phyloP scores from a whole-genome alignment of 2,329 filamentous ascomycete species.

The Nothomitra cinnamomea region DNA sequence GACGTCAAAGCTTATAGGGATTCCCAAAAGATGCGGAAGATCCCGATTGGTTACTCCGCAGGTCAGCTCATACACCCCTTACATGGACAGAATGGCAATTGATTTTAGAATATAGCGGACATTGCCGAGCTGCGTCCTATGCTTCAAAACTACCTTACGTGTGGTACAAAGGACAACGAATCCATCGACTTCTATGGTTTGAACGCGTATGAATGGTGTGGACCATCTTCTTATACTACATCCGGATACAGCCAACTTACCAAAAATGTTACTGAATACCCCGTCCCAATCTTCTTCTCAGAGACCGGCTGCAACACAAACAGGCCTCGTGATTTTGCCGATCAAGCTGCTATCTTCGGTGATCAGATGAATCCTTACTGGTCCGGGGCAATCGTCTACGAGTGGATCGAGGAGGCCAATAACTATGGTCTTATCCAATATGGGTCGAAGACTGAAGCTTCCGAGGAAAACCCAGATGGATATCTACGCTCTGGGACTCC shows the following conservation, averaged over 20 bases:
- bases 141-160: slow-evolving; percentile 60
- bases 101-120: slow-evolving; percentile 35
- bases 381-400: slow-evolving; percentile 72
- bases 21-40: slow-evolving; percentile 57
- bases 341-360: slow-evolving; percentile 65
- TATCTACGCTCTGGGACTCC: slow-evolving; percentile 57
- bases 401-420: slow-evolving; percentile 78
- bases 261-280: slow-evolving; percentile 48
- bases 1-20: slow-evolving; percentile 73
- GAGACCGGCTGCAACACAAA: slow-evolving; percentile 69
- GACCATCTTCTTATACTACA: slow-evolving; percentile 31
- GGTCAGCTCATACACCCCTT: slow-evolving; percentile 7
- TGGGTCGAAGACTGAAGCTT: slow-evolving; percentile 37
- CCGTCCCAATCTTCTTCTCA: slow-evolving; percentile 77
- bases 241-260: slow-evolving; percentile 58
- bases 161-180: slow-evolving; percentile 50
- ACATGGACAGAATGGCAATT: background rate
- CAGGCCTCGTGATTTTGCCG: slow-evolving; percentile 44
- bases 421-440: slow-evolving; percentile 70
- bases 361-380: slow-evolving; percentile 51
- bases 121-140: slow-evolving; percentile 52
- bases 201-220: slow-evolving; percentile 74
- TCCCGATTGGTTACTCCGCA: slow-evolving; percentile 75
- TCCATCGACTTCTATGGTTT: slow-evolving; percentile 69
- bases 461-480: slow-evolving; percentile 41